These are phyloP conservation scores for Puya raimondii DNA, from an alignment of 176 grass and related monocot genomes.

Conservation along the genomic window DNA sequence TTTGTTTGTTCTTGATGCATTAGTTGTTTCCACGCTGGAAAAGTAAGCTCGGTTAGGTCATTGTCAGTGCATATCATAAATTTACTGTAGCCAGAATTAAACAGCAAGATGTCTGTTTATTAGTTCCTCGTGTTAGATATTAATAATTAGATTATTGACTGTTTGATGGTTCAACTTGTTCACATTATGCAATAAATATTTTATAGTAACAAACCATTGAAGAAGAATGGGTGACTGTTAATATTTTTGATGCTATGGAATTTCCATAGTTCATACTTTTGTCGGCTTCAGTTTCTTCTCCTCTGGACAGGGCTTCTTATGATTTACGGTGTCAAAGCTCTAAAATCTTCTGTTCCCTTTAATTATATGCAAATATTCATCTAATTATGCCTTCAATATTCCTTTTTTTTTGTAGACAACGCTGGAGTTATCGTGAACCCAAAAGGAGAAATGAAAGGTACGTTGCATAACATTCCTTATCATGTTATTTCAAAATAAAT, in stretches of 20 bases:
- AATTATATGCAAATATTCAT: not conserved
- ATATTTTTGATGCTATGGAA: not conserved
- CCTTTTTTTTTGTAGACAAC: constrained; percentile 22
- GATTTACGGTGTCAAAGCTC: not conserved
- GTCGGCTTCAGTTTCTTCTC: not conserved
- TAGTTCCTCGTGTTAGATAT: constrained; percentile 22
- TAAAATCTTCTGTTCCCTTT: not conserved
- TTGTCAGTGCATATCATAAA: constrained; percentile 22
- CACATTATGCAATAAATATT: not conserved
- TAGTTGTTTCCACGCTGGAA: constrained; percentile 16
- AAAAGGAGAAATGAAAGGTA: constrained; percentile 65
- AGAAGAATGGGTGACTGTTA: too few species aligned
- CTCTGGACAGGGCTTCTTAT: not conserved
- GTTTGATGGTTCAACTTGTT: not conserved
- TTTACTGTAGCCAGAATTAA: constrained; percentile 23
- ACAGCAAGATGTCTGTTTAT: constrained; percentile 24
- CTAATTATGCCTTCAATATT: not conserved
- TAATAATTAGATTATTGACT: constrained; percentile 14
- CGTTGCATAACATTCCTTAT: not conserved
- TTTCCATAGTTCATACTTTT: not conserved
- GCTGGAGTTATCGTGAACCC: constrained; percentile 63
- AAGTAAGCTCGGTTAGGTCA: constrained; percentile 10
- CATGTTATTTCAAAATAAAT: not conserved
- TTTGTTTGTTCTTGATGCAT: too few species aligned
- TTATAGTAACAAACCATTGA: not conserved